Conservation (phyloP, 768 basidiomycete species). For the Chalciporus sphaerocephalus region DNA sequence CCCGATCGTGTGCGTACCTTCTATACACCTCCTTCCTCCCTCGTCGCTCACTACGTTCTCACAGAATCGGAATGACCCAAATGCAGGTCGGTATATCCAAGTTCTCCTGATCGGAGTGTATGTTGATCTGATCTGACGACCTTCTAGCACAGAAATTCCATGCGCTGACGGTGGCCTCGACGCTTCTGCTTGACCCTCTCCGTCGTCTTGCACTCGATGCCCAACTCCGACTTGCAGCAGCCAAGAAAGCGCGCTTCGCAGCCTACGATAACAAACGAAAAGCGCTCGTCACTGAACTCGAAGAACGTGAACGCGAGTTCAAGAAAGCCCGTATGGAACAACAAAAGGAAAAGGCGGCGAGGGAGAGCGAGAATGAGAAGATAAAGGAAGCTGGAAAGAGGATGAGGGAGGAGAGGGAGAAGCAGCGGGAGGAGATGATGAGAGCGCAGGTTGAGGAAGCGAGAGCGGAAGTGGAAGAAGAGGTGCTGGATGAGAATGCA, state of each 20-base stretch:
- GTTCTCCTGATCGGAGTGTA: background rate
- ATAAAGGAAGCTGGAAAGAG: constrained; percentile 73
- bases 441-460: constrained; percentile 27
- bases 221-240: constrained; percentile 65
- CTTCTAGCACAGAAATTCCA: constrained; percentile 72
- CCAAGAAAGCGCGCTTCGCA: constrained; percentile 66
- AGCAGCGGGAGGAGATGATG: constrained; percentile 44
- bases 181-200: constrained; percentile 75
- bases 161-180: constrained; percentile 76
- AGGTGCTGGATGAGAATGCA: constrained; percentile 40
- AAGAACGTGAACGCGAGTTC: constrained; percentile 70
- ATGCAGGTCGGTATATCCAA: constrained; percentile 50
- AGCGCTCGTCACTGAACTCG: constrained; percentile 69
- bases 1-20: constrained; percentile 66
- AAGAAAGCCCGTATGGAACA: constrained; percentile 69
- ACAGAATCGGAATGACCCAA: constrained; percentile 75
- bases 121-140: background rate
- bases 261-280: constrained; percentile 70
- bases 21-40: constrained; percentile 11
- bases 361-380: constrained; percentile 59
- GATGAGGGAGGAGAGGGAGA: constrained; percentile 63
- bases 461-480: constrained; percentile 28
- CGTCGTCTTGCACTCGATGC: constrained; percentile 77
- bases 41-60: constrained; percentile 8
- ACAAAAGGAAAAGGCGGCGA: constrained; percentile 49